Conservation (phyloP, 805 yeast genomes). For the Cyberlindnera amylophila region DNA sequence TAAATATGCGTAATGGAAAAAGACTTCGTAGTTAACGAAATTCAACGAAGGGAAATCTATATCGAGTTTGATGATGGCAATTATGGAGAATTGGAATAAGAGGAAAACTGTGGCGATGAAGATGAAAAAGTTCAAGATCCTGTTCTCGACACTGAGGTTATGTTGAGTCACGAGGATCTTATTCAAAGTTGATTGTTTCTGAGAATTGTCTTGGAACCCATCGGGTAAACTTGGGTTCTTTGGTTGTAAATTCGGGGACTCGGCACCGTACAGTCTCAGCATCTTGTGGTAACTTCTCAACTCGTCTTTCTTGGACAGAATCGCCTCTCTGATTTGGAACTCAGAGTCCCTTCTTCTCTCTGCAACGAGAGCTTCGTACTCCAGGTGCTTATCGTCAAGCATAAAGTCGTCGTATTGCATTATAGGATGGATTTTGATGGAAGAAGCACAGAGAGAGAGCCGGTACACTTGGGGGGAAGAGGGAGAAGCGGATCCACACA, state of each 20-base stretch:
- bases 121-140: conserved; percentile 19
- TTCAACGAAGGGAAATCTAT: conserved; percentile 12
- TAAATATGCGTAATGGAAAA: conserved; percentile 17
- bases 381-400: conserved; percentile 8
- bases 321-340: conserved; percentile 13
- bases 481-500: too few species aligned
- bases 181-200: conserved; percentile 2
- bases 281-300: conserved; percentile 14
- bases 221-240: conserved; percentile 2
- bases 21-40: conserved; percentile 7
- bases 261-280: conserved; percentile 17
- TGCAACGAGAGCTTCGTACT: conserved; percentile 2
- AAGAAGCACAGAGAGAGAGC: too few species aligned
- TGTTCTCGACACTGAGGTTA: conserved; percentile 17
- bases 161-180: conserved; percentile 17
- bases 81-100: conserved; percentile 17
- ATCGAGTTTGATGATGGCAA: conserved; percentile 19
- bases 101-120: conserved; percentile 15
- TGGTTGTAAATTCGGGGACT: conserved; percentile 11
- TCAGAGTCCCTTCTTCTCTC: conserved; percentile 12
- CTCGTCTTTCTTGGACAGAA: conserved; percentile 15
- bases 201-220: background rate
- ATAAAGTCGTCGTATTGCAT: conserved; percentile 9
- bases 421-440: too few species aligned
- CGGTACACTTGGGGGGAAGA: too few species aligned